A percentile compares a stretch with the other conserved stretches of the same genome.
Conservation (phyloP, 768 basidiomycete species). For the Holtermannia corniformis region DNA sequence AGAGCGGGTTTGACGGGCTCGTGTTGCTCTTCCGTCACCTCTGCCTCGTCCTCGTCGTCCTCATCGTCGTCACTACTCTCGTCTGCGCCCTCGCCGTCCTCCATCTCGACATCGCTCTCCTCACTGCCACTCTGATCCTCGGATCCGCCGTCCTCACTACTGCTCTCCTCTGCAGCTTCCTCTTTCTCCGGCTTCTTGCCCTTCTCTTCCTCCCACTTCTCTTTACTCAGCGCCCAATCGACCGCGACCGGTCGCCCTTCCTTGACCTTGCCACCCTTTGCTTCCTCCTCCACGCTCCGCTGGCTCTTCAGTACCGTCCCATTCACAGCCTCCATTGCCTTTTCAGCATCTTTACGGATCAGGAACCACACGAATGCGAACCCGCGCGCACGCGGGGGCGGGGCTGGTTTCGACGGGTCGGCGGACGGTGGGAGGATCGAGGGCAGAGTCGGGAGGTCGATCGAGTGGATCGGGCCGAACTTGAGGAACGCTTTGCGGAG, state of each 20-base stretch:
- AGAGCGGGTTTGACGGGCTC: conserved; percentile 46
- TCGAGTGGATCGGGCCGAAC: conserved; percentile 73
- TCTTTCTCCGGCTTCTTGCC: conserved; percentile 30
- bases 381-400: conserved; percentile 51
- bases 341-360: conserved; percentile 71
- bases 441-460: conserved; percentile 59
- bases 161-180: conserved; percentile 31
- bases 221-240: conserved; percentile 93
- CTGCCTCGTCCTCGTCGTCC: conserved; percentile 36
- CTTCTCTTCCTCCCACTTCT: conserved; percentile 59
- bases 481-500: conserved; percentile 76
- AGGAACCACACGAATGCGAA: conserved; percentile 96
- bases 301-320: conserved; percentile 53
- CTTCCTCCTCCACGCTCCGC: conserved; percentile 47
- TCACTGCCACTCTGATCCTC: conserved; percentile 22
- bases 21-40: conserved; percentile 49
- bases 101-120: conserved; percentile 19
- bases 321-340: conserved; percentile 69
- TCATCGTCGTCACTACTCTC: conserved; percentile 31
- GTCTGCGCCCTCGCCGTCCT: conserved; percentile 32
- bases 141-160: conserved; percentile 31
- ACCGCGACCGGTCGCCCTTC: conserved; percentile 67
- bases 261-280: conserved; percentile 45
- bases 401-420: conserved; percentile 36
- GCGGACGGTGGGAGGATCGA: conserved; percentile 38